A percentile compares a stretch with the other conserved stretches of the same genome.
phyloP scores from a whole-genome alignment of 495 filamentous ascomycete species.

The Neurospora sp. region DNA sequence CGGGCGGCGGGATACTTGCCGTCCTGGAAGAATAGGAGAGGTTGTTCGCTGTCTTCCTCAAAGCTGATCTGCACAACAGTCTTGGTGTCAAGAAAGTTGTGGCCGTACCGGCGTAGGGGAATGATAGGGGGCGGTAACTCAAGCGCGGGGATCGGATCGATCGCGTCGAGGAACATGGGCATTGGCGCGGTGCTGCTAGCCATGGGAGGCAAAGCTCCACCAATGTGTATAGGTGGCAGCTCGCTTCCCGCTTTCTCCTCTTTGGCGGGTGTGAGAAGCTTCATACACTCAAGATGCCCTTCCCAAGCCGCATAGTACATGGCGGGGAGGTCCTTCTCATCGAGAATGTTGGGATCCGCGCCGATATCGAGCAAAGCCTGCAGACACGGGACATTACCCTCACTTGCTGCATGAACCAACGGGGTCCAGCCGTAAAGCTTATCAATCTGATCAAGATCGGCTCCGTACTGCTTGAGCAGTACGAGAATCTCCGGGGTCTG shows the following conservation, averaged over 20 bases:
- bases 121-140: conserved; percentile 93
- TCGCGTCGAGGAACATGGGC: conserved; percentile 57
- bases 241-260: conserved; percentile 20
- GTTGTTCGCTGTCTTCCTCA: conserved; percentile 55
- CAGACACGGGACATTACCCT: conserved; percentile 85
- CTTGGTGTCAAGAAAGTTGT: conserved; percentile 97
- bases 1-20: conserved; percentile 92
- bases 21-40: conserved; percentile 85
- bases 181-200: conserved; percentile 41
- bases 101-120: conserved; percentile 84
- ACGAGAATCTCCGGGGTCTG: conserved; percentile 67
- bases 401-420: conserved; percentile 89
- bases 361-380: conserved; percentile 64
- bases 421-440: conserved; percentile 97
- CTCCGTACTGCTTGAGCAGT: conserved; percentile 73
- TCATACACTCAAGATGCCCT: conserved; percentile 90
- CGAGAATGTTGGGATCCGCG: conserved; percentile 62
- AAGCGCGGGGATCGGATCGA: conserved; percentile 82
- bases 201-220: conserved; percentile 24
- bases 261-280: conserved; percentile 57
- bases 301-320: conserved; percentile 99
- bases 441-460: conserved; percentile 85
- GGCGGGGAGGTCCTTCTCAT: conserved; percentile 87
- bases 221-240: conserved; percentile 17
- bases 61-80: conserved; percentile 88